Conservation (phyloP, 1,284 basidiomycete genomes). For the Coniophora puteana region DNA sequence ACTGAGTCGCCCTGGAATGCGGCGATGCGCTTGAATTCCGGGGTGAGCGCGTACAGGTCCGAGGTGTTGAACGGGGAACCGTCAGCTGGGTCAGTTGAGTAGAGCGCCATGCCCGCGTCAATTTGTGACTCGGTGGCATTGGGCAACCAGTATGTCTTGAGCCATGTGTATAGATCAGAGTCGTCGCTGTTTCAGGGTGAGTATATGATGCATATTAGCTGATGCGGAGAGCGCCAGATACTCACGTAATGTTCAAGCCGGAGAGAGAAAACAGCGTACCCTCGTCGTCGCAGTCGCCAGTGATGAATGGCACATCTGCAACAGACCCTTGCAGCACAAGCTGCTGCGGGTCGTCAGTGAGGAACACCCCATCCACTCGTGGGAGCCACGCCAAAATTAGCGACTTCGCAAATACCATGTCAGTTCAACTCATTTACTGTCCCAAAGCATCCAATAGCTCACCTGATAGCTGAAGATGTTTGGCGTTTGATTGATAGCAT, state of each 20-base stretch:
- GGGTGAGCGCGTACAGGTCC: constrained; percentile 13
- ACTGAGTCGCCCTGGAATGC: constrained; percentile 23
- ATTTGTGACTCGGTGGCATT: constrained; percentile 13
- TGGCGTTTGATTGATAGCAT: constrained; percentile 28
- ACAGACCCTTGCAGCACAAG: constrained; percentile 23
- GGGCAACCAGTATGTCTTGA: constrained; percentile 19
- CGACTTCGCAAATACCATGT: constrained; percentile 7
- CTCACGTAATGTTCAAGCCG: constrained; percentile 29
- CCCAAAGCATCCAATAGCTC: not conserved
- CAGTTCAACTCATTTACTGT: not conserved
- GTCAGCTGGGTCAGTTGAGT: constrained; percentile 18
- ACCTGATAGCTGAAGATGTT: constrained; percentile 26
- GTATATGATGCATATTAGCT: not conserved
- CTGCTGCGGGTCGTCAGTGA: constrained; percentile 24
- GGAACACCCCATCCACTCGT: constrained; percentile 34
- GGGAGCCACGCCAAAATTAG: constrained; percentile 31
- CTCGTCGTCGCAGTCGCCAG: constrained; percentile 30
- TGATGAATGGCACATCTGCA: constrained; percentile 29
- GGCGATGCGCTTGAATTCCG: constrained; percentile 26
- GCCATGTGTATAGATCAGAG: constrained; percentile 10
- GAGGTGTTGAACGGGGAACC: constrained; percentile 23
- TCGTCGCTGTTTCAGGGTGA: constrained; percentile 5
- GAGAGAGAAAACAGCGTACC: constrained; percentile 27
- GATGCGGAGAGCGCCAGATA: not conserved
- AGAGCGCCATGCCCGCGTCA: constrained; percentile 19